Evolutionary conservation across 2,329 filamentous ascomycete genomes (phyloP), one percentile per base, ranked within the genome.

Genomic region (Botrytis hyacinthi): DNA sequence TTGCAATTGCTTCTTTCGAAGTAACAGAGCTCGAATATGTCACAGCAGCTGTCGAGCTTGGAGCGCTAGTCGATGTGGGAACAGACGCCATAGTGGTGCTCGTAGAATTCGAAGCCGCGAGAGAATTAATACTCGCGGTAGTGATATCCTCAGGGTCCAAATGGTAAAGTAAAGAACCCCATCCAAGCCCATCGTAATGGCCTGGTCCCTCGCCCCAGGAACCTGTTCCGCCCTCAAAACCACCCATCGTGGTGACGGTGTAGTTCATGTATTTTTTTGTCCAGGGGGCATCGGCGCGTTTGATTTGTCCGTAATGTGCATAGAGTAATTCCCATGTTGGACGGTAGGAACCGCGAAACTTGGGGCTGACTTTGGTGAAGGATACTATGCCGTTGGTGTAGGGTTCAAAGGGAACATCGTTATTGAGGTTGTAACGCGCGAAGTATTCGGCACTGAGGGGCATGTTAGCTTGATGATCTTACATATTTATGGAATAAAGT

Each of bases 301-400:
- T 62, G 37, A 62, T 62, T 40, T 62, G 60, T 40, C 22, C 60
- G 22, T 62, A 62, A 10, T 62, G 60, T 3, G 60, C 60, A 7
- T 62, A 29, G 22, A 62, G 60, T 16, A 62, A 29, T 18, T 62
- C 60, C 60, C 60, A 51, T 6, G 48, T 51, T 0, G 48, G 48
- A 0, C 48, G 48, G 48, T n/a, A 51, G 48, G 48, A n/a, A 0
- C 48, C 48, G 48, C 48, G 48, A 1, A 26, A 51, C n/a, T 14
- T 5, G 12, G n/a, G 4, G 26, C 60, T 62, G 22, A 62, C 4
- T 8, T 10, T 3, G 37, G 22, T n/a, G 37, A 29, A 62, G 35
- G 60, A 62, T 9, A 62, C 60, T n/a, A 62, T 62, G 37, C 60
- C 60, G 35, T 62, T 62, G 37, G 60, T 62, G 37, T 62, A 62